Evolutionary conservation across 1,284 basidiomycete genomes (phyloP), one percentile per base, ranked within the genome.

Genomic region (Ustilago sp.): DNA sequence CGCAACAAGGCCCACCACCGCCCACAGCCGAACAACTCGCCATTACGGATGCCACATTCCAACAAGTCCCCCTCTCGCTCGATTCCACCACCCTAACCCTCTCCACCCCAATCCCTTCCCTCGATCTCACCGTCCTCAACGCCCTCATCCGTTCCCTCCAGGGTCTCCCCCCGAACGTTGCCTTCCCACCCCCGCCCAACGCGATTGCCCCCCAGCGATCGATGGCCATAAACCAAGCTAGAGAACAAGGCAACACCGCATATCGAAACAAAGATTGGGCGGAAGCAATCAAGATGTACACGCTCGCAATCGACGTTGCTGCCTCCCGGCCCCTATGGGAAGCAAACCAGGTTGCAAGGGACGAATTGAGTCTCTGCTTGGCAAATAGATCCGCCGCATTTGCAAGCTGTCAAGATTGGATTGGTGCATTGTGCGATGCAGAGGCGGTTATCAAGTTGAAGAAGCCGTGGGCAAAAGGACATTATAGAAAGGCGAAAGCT

Each of bases 341-440:
- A 86, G 89, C 90, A 3, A 91, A 92, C 59, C 89, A 90, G 45
- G 85, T 95, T 67, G 90, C 94, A 86, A 90, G 93, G 57, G 96
- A 99, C 79, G 96, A 99, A 85, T 89, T 97, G 51, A 92, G 93
- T 11, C 91, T 94, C 35, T 90, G 94, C 75, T 87, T 99, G 51
- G 95, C 94, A 70, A 99, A 99, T 87, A 90, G 96, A 58, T 93
- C 93, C 7, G 94, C 95, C 0, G 92, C 95, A 1, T 93, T 92
- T 86, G 90, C 90, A 58, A 92, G 93, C 70, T 88, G 90, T 1
- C 91, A 91, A 8, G 93, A 95, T 76, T 91, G 89, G 86, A 89
- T 94, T 63, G 91, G 91, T 54, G 94, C 95, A 2, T 88, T 98
- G 8, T 92, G 92, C 28, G 96, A 99, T 84, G 95, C 95, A 0